phyloP scores from a whole-genome alignment of 73 alveolate species.

The Halteria grandinella region DNA sequence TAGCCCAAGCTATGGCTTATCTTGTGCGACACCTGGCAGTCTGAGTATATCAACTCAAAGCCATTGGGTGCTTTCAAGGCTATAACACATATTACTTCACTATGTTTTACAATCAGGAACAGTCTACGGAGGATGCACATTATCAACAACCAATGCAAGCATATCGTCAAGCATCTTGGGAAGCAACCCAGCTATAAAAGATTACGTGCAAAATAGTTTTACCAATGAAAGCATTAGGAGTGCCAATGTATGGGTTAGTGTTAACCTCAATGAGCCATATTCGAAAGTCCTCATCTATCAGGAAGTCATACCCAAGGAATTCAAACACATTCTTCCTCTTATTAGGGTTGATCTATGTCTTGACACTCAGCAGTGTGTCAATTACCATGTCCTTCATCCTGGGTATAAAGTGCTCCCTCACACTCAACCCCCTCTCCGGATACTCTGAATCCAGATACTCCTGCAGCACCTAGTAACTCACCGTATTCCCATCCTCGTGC shows the following conservation, averaged over 20 bases:
- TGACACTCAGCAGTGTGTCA: constrained; percentile 76
- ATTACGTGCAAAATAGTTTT: too few relatives aligned
- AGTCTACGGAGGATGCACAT: neutral
- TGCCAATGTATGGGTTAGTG: constrained; percentile 87
- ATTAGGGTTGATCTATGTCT: constrained; percentile 66
- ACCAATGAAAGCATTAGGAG: constrained; percentile 73
- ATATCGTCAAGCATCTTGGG: constrained; percentile 69
- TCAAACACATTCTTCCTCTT: constrained; percentile 80
- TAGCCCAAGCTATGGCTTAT: neutral
- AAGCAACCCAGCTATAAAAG: constrained; percentile 55
- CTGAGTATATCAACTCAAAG: neutral
- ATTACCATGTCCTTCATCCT: constrained; percentile 84
- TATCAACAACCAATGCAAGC: constrained; percentile 54
- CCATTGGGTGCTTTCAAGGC: neutral
- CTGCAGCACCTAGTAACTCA: constrained; percentile 75
- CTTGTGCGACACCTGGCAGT: neutral
- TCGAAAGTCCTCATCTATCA: constrained; percentile 87
- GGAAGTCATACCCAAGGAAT: constrained; percentile 87
- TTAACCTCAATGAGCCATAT: constrained; percentile 89
- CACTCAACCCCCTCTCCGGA: constrained; percentile 60
- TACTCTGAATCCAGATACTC: constrained; percentile 69
- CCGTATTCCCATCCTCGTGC: constrained; percentile 87
- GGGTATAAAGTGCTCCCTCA: constrained; percentile 80
- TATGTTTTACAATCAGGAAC: too few relatives aligned
- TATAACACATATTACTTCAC: too few relatives aligned